Percentiles rank a stretch among this genome's conserved stretches.
These are phyloP conservation scores for Pestalotiopsis sp. DNA, from an alignment of 2,329 filamentous ascomycete genomes.

Conservation along the genomic window DNA sequence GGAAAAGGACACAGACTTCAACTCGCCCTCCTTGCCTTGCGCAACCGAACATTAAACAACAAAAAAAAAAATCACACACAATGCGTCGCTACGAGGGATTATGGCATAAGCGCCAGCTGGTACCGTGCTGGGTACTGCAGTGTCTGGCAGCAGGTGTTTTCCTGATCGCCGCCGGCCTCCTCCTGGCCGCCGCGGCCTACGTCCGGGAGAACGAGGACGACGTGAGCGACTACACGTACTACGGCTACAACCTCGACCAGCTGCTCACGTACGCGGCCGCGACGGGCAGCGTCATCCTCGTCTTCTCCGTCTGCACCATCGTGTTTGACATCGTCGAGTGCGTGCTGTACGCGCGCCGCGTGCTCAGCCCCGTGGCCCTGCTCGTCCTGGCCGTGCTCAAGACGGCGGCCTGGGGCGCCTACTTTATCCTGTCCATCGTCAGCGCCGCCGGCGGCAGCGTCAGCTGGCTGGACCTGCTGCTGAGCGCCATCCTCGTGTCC, in stretches of 20 bases:
- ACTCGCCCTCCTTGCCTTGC: neutral
- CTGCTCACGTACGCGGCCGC: slow-evolving; percentile 10
- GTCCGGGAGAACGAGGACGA: slow-evolving; percentile 1
- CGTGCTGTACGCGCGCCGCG: slow-evolving; percentile 14
- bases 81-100: slow-evolving; percentile 19
- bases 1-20: neutral
- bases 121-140: slow-evolving; percentile 22
- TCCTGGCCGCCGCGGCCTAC: slow-evolving; percentile 15
- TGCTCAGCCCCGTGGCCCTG: slow-evolving; percentile 17
- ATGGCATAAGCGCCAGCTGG: slow-evolving; percentile 22
- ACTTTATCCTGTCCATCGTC: slow-evolving; percentile 15
- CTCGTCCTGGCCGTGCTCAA: slow-evolving; percentile 18
- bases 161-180: slow-evolving; percentile 12
- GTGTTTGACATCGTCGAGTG: slow-evolving; percentile 18
- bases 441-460: slow-evolving; percentile 3
- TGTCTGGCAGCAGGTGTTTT: slow-evolving; percentile 14
- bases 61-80: neutral
- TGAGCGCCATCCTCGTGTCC: slow-evolving; percentile 14
- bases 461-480: slow-evolving; percentile 13
- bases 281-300: slow-evolving; percentile 17
- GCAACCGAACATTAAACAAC: neutral
- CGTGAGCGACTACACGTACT: slow-evolving; percentile 9
- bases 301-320: slow-evolving; percentile 16
- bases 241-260: slow-evolving; percentile 12
- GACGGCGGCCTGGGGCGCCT: slow-evolving; percentile 19